A percentile compares a stretch with the other conserved stretches of the same genome.
Evolutionary conservation across 2,329 filamentous ascomycete species (phyloP).

Genomic region (Calonectria leucothoes): DNA sequence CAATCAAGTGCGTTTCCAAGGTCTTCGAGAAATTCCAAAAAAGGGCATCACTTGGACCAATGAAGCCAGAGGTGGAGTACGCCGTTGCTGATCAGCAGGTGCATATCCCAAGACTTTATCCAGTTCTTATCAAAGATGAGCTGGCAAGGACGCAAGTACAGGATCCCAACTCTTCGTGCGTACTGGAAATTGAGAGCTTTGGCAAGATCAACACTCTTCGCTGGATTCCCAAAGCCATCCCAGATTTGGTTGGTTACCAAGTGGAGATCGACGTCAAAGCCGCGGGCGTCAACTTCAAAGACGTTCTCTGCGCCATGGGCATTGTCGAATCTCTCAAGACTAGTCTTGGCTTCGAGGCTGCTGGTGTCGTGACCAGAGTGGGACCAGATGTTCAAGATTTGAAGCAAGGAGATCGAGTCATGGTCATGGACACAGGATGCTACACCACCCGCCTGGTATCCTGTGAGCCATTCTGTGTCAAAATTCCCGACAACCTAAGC

Average conservation of each 20-base stretch:
- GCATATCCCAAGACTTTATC: neutral
- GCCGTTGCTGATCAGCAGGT: neutral
- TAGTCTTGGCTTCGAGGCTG: neutral
- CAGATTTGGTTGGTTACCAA: neutral
- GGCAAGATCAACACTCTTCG: neutral
- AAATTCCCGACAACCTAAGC: conserved; percentile 48
- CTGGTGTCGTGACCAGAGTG: neutral
- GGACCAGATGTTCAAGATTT: conserved; percentile 28
- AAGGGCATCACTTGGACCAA: neutral
- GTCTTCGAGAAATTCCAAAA: neutral
- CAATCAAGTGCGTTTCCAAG: neutral
- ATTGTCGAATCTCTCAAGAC: neutral
- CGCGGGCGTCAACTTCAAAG: neutral
- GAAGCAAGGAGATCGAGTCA: conserved; percentile 46
- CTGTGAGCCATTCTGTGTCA: conserved; percentile 29
- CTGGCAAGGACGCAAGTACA: neutral
- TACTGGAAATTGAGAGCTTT: neutral
- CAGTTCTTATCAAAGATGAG: neutral
- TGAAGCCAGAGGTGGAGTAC: neutral
- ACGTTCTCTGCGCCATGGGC: neutral
- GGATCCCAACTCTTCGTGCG: neutral
- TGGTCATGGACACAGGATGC: conserved; percentile 30
- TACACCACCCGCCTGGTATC: conserved; percentile 42
- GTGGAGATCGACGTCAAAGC: neutral
- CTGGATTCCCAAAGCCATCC: neutral